A percentile compares a stretch with the other conserved stretches of the same genome.
Evolutionary conservation across 116 monocot genomes (phyloP).

Genomic region (Posidonia oceanica): DNA sequence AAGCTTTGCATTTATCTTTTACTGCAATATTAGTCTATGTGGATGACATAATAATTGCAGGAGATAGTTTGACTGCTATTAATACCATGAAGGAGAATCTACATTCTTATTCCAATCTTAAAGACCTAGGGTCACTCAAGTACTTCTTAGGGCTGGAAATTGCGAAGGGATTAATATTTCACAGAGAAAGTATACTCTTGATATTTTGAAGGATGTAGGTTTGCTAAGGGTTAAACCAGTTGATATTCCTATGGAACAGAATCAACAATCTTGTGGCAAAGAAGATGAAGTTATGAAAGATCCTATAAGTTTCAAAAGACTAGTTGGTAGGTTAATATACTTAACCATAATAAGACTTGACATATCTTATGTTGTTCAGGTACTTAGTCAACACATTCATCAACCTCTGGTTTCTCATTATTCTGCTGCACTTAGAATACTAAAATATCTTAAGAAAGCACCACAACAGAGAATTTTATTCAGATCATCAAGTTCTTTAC

Average conservation of each 20-base stretch:
- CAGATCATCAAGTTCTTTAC: background rate
- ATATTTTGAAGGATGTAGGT: background rate
- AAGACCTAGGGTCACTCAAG: background rate
- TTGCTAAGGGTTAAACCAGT: background rate
- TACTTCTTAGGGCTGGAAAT: conserved; percentile 2
- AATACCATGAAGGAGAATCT: background rate
- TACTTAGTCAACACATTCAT: background rate
- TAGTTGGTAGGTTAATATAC: background rate
- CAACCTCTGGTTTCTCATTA: background rate
- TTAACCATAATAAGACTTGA: background rate
- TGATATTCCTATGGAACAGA: background rate
- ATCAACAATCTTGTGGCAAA: too few species aligned
- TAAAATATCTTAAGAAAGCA: background rate
- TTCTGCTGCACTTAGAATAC: background rate
- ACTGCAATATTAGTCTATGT: background rate
- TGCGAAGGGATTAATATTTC: background rate
- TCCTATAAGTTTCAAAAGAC: background rate
- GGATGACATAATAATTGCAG: background rate
- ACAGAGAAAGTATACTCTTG: conserved; percentile 1
- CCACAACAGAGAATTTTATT: background rate
- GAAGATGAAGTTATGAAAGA: background rate
- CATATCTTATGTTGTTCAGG: conserved; percentile 5
- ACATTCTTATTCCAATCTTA: background rate
- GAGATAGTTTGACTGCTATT: background rate
- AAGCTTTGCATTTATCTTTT: too few species aligned